A percentile compares a stretch with the other conserved stretches of the same genome.
phyloP scores from a whole-genome alignment of 2,329 filamentous ascomycete species.

The Colletotrichum eremochloae region DNA sequence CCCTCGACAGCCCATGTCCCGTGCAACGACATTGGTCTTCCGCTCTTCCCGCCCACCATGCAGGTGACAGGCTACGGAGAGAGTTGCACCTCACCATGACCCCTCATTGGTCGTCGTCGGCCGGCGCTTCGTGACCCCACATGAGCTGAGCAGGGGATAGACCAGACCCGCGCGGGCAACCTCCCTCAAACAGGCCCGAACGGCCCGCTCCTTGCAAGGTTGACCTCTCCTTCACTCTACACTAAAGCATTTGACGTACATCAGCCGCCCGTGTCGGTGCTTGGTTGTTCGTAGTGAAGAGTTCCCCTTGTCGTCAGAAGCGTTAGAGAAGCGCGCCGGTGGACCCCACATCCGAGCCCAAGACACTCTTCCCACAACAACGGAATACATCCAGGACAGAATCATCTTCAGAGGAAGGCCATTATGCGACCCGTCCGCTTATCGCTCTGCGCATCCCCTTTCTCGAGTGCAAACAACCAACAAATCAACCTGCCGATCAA shows the following conservation, averaged over 20 bases:
- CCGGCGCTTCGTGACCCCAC: conserved; percentile 39
- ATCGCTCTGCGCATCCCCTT: conserved; percentile 23
- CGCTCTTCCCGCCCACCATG: conserved; percentile 22
- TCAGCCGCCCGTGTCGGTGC: not conserved
- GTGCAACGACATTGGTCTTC: conserved; percentile 31
- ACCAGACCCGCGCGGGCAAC: conserved; percentile 14
- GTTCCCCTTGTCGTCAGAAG: not conserved
- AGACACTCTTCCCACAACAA: not conserved
- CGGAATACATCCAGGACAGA: not conserved
- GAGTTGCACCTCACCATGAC: conserved; percentile 16
- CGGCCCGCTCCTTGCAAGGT: conserved; percentile 41
- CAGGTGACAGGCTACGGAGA: conserved; percentile 35
- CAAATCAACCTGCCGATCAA: not conserved
- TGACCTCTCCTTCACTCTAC: conserved; percentile 1
- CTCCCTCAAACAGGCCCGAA: conserved; percentile 14
- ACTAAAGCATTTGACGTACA: not conserved
- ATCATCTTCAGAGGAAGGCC: conserved; percentile 29
- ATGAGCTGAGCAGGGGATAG: conserved; percentile 4
- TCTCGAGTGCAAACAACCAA: not conserved
- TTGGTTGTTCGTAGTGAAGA: not conserved
- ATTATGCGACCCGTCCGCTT: conserved; percentile 31
- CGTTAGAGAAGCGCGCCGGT: not conserved
- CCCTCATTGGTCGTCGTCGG: conserved; percentile 33
- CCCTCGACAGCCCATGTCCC: conserved; percentile 22
- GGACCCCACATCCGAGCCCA: not conserved